Conservation (phyloP, 768 basidiomycete species). For the Pleurotus tuoliensis region DNA sequence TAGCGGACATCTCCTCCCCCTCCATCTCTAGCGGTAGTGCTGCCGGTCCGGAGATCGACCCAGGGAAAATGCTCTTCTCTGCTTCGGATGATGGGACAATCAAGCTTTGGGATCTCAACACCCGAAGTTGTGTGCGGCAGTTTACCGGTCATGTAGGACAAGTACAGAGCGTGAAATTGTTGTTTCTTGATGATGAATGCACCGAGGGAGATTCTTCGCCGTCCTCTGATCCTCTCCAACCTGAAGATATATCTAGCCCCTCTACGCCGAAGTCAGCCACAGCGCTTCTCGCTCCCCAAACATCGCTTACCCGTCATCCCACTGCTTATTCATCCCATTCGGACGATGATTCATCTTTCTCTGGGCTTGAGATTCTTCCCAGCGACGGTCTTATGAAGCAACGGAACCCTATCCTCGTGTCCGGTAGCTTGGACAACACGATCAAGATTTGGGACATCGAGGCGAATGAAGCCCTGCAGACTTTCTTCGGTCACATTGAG, state of each 20-base stretch:
- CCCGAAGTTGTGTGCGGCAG: constrained; percentile 74
- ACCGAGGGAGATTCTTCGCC: constrained; percentile 30
- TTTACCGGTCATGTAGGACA: constrained; percentile 92
- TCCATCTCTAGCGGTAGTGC: constrained; percentile 12
- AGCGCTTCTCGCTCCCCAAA: not conserved
- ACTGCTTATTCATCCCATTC: not conserved
- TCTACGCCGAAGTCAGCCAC: constrained; percentile 4
- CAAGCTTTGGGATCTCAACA: constrained; percentile 88
- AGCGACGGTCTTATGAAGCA: constrained; percentile 13
- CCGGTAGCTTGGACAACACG: constrained; percentile 91
- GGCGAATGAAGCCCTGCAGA: constrained; percentile 68
- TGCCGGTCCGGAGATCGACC: constrained; percentile 54
- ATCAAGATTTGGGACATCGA: constrained; percentile 96
- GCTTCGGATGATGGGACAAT: constrained; percentile 94
- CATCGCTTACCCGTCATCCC: not conserved
- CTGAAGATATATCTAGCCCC: constrained; percentile 7
- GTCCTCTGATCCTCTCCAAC: constrained; percentile 16
- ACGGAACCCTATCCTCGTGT: constrained; percentile 75
- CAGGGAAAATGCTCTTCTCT: constrained; percentile 95
- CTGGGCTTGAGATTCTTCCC: not conserved
- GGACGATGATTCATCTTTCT: constrained; percentile 4
- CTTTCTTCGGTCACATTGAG: constrained; percentile 96
- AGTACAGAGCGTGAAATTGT: constrained; percentile 85
- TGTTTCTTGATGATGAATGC: constrained; percentile 53
- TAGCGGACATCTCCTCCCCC: constrained; percentile 15